Base-by-base conservation (phyloP, 352 stramenopile species). In the Pseudoperonospora humuli region DNA sequence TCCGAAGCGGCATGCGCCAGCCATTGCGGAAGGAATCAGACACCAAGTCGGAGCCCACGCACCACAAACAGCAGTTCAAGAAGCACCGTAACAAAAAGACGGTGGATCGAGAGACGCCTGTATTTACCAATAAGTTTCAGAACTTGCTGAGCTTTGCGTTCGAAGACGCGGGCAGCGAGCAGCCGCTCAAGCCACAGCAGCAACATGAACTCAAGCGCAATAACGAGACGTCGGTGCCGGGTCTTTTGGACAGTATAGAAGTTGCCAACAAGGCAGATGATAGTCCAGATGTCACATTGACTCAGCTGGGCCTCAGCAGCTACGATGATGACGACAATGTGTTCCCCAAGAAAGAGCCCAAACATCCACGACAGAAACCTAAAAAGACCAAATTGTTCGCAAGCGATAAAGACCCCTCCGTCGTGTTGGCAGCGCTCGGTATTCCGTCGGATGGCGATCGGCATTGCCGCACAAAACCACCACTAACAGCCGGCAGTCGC, bases 111-210 rank as follows among this genome's bases (percentile, higher is more conserved):
- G 49, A 82, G 32, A 43, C 36, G 11, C 57, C 61, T 3, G 69
- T 85, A 32, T 86, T 85, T 43, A 86, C 77, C 15, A 85, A 89
- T 66, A 86, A 89, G 56, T 89, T 89, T 39, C 74, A 86, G 60
- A 89, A 89, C 57, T 47, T 89, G 39, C 45, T 89, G 39, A 86
- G 70, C 37, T 84, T 86, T 46, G 71, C 74, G 10, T 75, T 84
- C 14, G 70, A 85, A 8, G 65, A 78, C 8, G 59, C 58, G 17
- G 15, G 39, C 25, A 45, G 6, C 21, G 48, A 44, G 18, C 15
- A 49, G 20, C 11, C 15, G 17, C 15, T 34, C 2, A 19, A 9
- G 21, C 20, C 23, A 13, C 15, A 7, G 4, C 24, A 45, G 20
- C 18, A 37, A 40, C 2, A 19, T 20, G 4, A 50, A 13, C 57